Conservation (phyloP, 371 early-diverging fungal species). For the Mortierella sp. region DNA sequence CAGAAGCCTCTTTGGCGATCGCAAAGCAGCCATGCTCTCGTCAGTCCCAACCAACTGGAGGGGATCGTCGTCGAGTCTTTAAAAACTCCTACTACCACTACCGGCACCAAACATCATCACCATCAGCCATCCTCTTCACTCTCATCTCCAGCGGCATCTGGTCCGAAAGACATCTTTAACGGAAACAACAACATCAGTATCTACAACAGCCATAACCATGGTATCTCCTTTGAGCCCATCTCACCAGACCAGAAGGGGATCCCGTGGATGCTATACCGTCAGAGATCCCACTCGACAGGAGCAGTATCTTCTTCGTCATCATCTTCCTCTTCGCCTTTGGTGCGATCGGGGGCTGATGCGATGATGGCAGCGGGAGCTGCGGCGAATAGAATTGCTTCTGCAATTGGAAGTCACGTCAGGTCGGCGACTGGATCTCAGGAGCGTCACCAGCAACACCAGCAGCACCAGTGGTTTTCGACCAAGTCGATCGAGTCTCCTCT, state of each 20-base stretch:
- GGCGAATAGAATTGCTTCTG: not conserved
- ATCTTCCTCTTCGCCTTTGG: not conserved
- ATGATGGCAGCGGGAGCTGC: not conserved
- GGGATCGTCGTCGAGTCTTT: slow-evolving; percentile 44
- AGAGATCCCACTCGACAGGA: slow-evolving; percentile 30
- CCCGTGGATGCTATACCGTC: slow-evolving; percentile 45
- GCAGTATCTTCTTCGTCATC: not conserved
- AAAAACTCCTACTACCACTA: slow-evolving; percentile 22
- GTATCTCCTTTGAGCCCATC: slow-evolving; percentile 22
- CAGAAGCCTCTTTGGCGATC: slow-evolving; percentile 15
- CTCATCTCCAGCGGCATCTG: not conserved
- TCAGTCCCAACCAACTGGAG: slow-evolving; percentile 38
- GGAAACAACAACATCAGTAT: not conserved
- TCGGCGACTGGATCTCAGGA: not conserved
- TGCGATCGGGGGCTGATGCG: not conserved
- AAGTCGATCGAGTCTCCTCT: not conserved
- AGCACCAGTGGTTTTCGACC: not conserved
- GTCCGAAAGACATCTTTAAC: not conserved
- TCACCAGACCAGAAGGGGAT: slow-evolving; percentile 29
- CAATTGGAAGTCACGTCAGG: not conserved
- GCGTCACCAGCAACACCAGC: not conserved
- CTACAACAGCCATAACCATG: not conserved
- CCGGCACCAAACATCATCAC: not conserved
- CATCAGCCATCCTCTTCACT: not conserved
- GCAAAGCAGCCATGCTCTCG: slow-evolving; percentile 7